Evolutionary conservation across 78 protist species (phyloP), one percentile per base, ranked within the genome.

Genomic region (Acrasis kona): DNA sequence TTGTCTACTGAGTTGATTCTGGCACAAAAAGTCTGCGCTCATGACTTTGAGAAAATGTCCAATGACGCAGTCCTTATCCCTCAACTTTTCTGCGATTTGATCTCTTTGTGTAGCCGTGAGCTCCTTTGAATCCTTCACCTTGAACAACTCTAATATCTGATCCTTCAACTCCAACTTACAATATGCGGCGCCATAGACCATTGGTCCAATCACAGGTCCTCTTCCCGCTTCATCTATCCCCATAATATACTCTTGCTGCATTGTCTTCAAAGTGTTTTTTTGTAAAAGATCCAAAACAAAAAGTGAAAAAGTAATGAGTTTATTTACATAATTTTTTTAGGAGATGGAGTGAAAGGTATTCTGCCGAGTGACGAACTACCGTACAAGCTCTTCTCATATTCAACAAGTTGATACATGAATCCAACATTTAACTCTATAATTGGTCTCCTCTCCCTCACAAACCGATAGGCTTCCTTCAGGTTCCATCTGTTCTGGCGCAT

Each of bases 211-310:
- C 5, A 71, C 80, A 8, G 86, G 85, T 8, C 90, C 90, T 0
- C 90, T n/a, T 3, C 90, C 90, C 1, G 90, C 90, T 72, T 86
- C 90, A 37, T 86, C 90, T 3, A 86, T 78, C 29, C 90, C 90
- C 19, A 86, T n/a, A 28, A 86, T 70, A 31, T 41, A 67, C 28
- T 50, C 61, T n/a, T n/a, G n/a, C n/a, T n/a, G n/a, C n/a, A n/a
- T n/a, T n/a, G n/a, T n/a, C n/a, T n/a, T n/a, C n/a, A n/a, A n/a
- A n/a, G n/a, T n/a, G n/a, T n/a, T n/a, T n/a, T n/a, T n/a, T n/a
- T n/a, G n/a, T n/a, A n/a, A n/a, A n/a, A n/a, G n/a, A n/a, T n/a
- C n/a, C n/a, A n/a, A n/a, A n/a, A n/a, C n/a, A n/a, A n/a, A n/a
- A n/a, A n/a, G n/a, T n/a, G n/a, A n/a, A n/a, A n/a, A n/a, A n/a